Evolutionary conservation across 495 filamentous ascomycete genomes (phyloP), one percentile per base, ranked within the genome.

Genomic region (Penicillium egyptiacum): DNA sequence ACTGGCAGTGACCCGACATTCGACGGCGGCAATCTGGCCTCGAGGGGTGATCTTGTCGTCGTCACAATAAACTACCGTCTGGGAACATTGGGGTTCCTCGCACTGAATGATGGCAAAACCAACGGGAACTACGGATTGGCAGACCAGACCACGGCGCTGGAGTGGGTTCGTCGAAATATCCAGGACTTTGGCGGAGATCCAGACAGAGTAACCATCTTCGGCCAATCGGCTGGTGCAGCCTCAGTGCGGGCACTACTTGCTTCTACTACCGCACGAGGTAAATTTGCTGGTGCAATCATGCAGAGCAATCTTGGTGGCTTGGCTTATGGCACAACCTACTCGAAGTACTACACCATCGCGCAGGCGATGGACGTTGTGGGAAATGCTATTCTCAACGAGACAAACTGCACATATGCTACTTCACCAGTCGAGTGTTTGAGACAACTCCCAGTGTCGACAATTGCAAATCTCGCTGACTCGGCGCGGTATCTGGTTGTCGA

Each of bases 161-260:
- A 69, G n/a, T 73, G 70, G 70, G 64, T 72, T 20, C 70, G 55
- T 14, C 57, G 55, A 10, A 59, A 73, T 46, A 73, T 73, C 12
- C 26, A 57, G 3, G 62, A 65, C 25, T 80, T 81, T 49, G 76
- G 79, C 20, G 79, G 79, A 14, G 75, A 81, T 53, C 43, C 86
- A 1, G 68, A 73, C 37, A 79, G 79, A 58, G 80, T 86, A 25
- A 77, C 74, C 4, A 73, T 86, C 30, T 81, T 79, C 60, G 85
- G 83, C 23, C 75, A 85, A 59, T 78, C 72, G 31, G 79, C 84
- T 11, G 71, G 70, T 12, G 70, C 71, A 22, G 81, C 74, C 12
- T 79, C 78, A 11, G 78, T 83, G 1, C 53, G 66, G 19, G 68
- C 64, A 5, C 43, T 71, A n/a, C 55, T 71, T 10, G 64, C 63